Conservation (phyloP, 768 basidiomycete species). For the Russula dissimulans region DNA sequence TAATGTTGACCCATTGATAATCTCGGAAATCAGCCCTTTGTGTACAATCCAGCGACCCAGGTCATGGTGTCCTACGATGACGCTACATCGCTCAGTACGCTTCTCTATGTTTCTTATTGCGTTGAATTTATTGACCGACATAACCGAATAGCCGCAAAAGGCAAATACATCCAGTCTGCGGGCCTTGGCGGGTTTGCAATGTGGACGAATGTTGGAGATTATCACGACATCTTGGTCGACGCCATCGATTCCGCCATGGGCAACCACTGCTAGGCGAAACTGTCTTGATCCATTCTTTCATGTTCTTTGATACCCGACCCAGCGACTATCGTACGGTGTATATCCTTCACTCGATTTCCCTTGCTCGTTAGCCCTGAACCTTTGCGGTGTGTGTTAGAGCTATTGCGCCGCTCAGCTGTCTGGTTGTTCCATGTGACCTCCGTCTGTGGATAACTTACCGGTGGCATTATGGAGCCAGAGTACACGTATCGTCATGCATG, state of each 20-base stretch:
- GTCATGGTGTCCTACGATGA: conserved; percentile 31
- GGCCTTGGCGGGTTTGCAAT: conserved; percentile 37
- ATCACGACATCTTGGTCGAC: conserved; percentile 27
- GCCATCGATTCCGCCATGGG: conserved; percentile 24
- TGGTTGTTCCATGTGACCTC: too few species aligned
- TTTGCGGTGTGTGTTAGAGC: too few species aligned
- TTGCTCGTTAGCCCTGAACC: too few species aligned
- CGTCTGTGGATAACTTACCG: too few species aligned
- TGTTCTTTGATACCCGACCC: too few species aligned
- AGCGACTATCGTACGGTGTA: too few species aligned
- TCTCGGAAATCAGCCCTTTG: conserved; percentile 23
- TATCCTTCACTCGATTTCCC: too few species aligned
- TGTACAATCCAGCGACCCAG: conserved; percentile 24
- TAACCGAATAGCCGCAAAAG: conserved; percentile 32
- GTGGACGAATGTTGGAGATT: conserved; percentile 40
- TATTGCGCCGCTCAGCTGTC: too few species aligned
- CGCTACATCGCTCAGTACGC: conserved; percentile 25
- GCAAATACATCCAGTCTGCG: conserved; percentile 29
- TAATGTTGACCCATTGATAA: not conserved
- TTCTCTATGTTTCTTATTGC: not conserved
- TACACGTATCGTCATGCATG: too few species aligned
- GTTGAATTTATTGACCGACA: not conserved
- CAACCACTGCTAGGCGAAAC: not conserved
- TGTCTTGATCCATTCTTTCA: too few species aligned
- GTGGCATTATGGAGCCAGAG: too few species aligned